Evolutionary conservation across 805 yeast species (phyloP), one percentile per base, ranked within the genome.

Genomic region (Kluyveromyces siamensis): DNA sequence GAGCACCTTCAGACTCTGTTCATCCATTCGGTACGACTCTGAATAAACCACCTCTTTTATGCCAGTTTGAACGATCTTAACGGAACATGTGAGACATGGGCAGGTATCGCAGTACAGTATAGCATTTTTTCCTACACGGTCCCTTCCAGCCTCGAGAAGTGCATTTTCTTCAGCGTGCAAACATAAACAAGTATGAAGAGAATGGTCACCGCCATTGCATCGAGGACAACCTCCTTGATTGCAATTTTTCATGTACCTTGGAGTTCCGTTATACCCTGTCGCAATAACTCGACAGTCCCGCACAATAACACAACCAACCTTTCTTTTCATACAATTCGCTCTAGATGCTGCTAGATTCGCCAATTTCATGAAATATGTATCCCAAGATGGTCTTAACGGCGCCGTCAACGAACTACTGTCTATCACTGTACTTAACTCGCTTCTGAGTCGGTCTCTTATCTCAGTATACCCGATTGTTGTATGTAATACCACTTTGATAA

Each of bases 121-220:
- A 8, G 87, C 81, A 39, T 71, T 66, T 2, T 56, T 55, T 0
- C 86, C 86, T 10, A 87, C 76, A 48, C 98, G 71, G 55, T 86
- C 96, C 53, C 97, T 74, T 1, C 99, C 99, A 8, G 96, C 87
- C 64, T 93, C 99, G 45, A 93, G 66, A 38, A 93, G 70, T 0
- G 99, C 98, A 64, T 93, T 93, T 58, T 93, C 99, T 64, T 93
- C 99, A 0, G 98, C 99, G 65, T 93, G 99, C 35, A 93, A 68
- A 65, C 99, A 93, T 44, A 93, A 67, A 65, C 99, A 93, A 0
- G 97, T 88, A 3, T 84, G 76, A 37, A 91, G 69, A 2, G 96
- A 95, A 2, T 75, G 66, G 2, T 70, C 69, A 8, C 84, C 90
- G 25, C 76, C 69, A 59, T 93, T 93, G 65, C 99, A 93, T 38